Evolutionary conservation across 2,329 filamentous ascomycete genomes (phyloP), one percentile per base, ranked within the genome.

Genomic region (Arthroderma sp.): DNA sequence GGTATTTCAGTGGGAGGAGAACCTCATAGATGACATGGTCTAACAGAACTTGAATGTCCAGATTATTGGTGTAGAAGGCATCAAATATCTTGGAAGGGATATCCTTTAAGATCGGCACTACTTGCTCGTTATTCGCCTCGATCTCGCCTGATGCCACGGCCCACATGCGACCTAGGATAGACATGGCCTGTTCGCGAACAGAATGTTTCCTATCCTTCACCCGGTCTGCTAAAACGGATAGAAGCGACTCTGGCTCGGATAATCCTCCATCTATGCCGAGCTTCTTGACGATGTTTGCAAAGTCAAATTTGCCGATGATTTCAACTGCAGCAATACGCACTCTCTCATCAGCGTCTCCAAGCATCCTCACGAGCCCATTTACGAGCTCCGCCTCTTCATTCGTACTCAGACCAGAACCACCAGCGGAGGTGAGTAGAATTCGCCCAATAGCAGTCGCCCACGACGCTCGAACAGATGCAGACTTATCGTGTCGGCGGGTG

Each of bases 121-220:
- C 81, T 11, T 74, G 70, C 53, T 94, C 85, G 54, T 89, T 83
- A 9, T 85, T 85, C 43, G 82, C 78, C 27, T 85, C 80, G 54
- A 98, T 83, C 55, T 94, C 88, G 11, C 86, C 85, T 11, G 81
- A 78, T 8, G 85, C 89, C 11, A 93, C 88, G n/a, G 85, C 88
- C 91, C 91, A 98, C 29, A 96, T 80, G 49, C 81, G 85, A 7
- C 78, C 85, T 1, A 96, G 69, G 6, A 93, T 72, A 42, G 80
- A 81, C 77, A 94, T 94, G 27, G 86, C 88, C 54, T 89, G 85
- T 34, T 84, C 79, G 46, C 89, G 83, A 7, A 98, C 85, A 36
- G 77, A 71, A 9, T 81, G 77, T 59, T 83, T 89, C 50, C 82
- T 81, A 65, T 98, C 93, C 54, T 88, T 86, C 52, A 85, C 86